Evolutionary conservation across 2,329 filamentous ascomycete genomes (phyloP).

Genomic region (Epichloe scottii): DNA sequence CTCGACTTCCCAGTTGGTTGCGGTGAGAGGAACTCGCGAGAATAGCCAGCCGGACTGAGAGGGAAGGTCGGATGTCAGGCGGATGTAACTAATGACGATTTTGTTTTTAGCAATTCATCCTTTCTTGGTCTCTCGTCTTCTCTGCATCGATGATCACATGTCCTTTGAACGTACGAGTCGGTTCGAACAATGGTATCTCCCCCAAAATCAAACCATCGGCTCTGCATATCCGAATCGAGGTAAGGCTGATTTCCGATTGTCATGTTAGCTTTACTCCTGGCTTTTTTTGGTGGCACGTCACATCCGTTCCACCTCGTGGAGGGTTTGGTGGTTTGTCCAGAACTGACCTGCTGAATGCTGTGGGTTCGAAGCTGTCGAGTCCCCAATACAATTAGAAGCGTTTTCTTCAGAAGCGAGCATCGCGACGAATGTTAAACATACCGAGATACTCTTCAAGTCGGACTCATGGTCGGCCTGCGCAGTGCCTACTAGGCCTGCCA

Average conservation of each 20-base stretch:
- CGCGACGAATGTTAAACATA: constrained; percentile 16
- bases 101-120: neutral
- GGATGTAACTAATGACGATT: constrained; percentile 59
- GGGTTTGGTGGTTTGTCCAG: neutral
- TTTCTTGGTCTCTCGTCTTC: neutral
- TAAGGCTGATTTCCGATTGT: constrained; percentile 55
- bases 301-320: neutral
- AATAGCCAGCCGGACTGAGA: constrained; percentile 91
- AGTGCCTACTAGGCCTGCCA: constrained; percentile 38
- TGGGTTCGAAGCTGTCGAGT: constrained; percentile 65
- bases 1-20: constrained; percentile 97
- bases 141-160: neutral
- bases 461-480: constrained; percentile 34
- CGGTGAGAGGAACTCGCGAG: constrained; percentile 85
- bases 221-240: constrained; percentile 95
- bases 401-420: neutral
- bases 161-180: constrained; percentile 41
- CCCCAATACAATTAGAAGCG: neutral
- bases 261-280: constrained; percentile 5
- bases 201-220: constrained; percentile 98
- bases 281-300: neutral
- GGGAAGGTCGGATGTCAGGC: constrained; percentile 78
- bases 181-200: constrained; percentile 78
- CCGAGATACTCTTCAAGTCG: constrained; percentile 41
- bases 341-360: constrained; percentile 63